These are phyloP conservation scores for Leucocoprinus sp. DNA, from an alignment of 768 basidiomycete species.

Conservation along the genomic window DNA sequence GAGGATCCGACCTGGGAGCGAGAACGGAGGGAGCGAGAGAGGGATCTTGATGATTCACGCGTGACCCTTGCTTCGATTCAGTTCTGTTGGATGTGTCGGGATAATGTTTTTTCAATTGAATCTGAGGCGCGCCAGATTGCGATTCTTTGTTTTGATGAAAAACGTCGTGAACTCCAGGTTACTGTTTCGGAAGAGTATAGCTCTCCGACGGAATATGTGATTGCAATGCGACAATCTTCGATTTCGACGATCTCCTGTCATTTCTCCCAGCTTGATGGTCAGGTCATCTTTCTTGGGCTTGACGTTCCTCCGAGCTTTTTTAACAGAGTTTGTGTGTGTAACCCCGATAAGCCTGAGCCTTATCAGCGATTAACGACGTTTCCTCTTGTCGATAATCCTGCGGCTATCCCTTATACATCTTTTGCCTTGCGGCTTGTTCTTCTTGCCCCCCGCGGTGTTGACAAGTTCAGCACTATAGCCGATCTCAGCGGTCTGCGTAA, in stretches of 20 bases:
- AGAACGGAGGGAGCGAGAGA: conserved; percentile 23
- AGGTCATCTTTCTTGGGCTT: conserved; percentile 35
- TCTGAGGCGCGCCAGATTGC: conserved; percentile 15
- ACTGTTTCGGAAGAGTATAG: conserved; percentile 15
- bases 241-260: conserved; percentile 31
- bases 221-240: conserved; percentile 36
- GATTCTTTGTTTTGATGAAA: conserved; percentile 27
- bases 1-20: conserved; percentile 28
- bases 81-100: conserved; percentile 55
- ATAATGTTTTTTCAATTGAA: conserved; percentile 47
- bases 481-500: conserved; percentile 29
- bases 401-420: conserved; percentile 45
- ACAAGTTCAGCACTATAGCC: conserved; percentile 29
- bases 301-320: conserved; percentile 21
- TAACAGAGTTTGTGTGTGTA: conserved; percentile 10
- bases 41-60: conserved; percentile 19
- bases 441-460: conserved; percentile 22
- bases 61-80: conserved; percentile 34
- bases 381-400: conserved; percentile 31
- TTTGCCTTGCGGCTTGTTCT: conserved; percentile 44
- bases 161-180: conserved; percentile 40
- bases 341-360: conserved; percentile 15
- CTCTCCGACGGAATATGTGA: conserved; percentile 19
- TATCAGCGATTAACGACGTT: conserved; percentile 29
- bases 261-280: conserved; percentile 18